A percentile compares a stretch with the other conserved stretches of the same genome.
Conservation (phyloP, 768 basidiomycete genomes). For the Trametes punicea region DNA sequence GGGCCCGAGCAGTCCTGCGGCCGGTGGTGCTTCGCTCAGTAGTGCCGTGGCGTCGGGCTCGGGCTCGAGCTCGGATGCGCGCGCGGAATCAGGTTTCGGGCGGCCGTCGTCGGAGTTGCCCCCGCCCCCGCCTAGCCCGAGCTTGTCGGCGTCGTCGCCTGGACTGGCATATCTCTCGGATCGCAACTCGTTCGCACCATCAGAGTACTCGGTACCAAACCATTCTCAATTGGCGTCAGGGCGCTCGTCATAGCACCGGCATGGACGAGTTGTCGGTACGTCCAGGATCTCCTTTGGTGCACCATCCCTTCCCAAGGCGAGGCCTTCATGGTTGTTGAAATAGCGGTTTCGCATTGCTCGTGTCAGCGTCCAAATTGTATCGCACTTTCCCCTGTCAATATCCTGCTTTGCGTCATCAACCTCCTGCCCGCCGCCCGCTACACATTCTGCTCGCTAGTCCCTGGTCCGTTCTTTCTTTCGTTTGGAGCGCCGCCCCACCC, state of each 20-base stretch:
- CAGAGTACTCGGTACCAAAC: not conserved
- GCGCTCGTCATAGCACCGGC: conserved; percentile 10
- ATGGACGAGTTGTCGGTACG: not conserved
- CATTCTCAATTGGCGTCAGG: not conserved
- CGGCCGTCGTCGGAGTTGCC: not conserved
- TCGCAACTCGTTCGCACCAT: not conserved
- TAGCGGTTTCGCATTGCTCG: not conserved
- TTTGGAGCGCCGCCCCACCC: too few species aligned
- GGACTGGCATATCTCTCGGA: conserved; percentile 6
- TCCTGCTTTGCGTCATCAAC: not conserved
- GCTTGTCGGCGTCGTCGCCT: not conserved
- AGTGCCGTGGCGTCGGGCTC: conserved; percentile 1
- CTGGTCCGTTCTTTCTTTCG: too few species aligned
- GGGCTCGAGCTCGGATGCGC: not conserved
- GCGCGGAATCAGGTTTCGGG: not conserved
- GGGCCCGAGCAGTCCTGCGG: not conserved
- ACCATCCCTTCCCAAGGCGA: not conserved
- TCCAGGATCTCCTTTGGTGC: not conserved
- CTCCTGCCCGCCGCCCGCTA: too few species aligned
- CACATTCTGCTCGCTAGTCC: too few species aligned
- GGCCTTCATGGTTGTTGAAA: conserved; percentile 3
- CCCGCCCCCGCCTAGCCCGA: conserved; percentile 1
- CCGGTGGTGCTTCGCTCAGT: too few species aligned
- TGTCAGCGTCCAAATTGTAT: too few species aligned
- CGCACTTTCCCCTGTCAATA: not conserved